phyloP scores from a whole-genome alignment of 139 green algal species.

The Micractinium conductrix region DNA sequence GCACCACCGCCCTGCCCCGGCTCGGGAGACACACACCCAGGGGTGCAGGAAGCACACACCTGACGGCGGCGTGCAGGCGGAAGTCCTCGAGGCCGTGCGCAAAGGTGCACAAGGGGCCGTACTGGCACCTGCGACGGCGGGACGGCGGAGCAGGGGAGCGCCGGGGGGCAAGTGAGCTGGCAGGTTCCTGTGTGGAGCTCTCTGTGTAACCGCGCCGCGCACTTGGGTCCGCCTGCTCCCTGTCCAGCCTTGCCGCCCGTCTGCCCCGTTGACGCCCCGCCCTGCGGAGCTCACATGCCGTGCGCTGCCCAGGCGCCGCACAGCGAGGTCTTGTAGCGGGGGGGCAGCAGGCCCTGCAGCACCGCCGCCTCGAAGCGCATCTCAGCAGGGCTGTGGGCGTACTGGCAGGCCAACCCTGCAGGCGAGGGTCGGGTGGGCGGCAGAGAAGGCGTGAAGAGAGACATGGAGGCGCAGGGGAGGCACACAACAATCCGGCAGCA shows the following conservation, averaged over 20 bases:
- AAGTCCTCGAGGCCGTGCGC: neutral
- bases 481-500: too few species aligned
- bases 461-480: too few species aligned
- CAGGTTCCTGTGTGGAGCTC: too few species aligned
- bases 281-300: neutral
- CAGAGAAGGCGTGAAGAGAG: too few species aligned
- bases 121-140: neutral
- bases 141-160: neutral
- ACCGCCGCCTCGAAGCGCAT: conserved; percentile 14
- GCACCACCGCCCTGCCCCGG: too few species aligned
- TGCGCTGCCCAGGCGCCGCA: neutral
- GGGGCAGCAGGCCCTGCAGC: neutral
- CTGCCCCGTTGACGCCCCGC: too few species aligned
- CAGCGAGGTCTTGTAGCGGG: neutral
- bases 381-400: neutral
- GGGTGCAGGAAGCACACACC: neutral
- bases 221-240: too few species aligned
- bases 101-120: neutral
- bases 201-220: too few species aligned
- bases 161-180: too few species aligned
- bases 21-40: too few species aligned
- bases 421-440: too few species aligned
- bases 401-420: neutral
- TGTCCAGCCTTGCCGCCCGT: too few species aligned
- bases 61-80: neutral